Evolutionary conservation across 2,329 filamentous ascomycete genomes (phyloP).

Genomic region (Leptographium flavum): DNA sequence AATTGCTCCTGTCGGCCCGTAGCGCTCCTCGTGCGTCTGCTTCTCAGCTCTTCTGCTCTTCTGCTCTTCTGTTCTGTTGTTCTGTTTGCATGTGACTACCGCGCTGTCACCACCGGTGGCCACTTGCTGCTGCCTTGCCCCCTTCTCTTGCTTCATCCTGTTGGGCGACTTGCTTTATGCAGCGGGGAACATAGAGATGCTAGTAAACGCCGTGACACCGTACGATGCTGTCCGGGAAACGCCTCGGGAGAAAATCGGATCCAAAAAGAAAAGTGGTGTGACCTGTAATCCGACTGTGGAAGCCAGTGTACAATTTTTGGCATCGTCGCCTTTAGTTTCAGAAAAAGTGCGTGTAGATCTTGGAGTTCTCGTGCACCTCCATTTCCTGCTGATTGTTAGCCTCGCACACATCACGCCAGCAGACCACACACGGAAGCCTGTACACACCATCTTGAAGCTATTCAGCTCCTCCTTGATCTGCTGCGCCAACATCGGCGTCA

Average conservation of each 20-base stretch:
- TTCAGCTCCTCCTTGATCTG: constrained; percentile 99
- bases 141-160: constrained; percentile 1
- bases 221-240: constrained; percentile 13
- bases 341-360: constrained; percentile 99
- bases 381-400: constrained; percentile 57
- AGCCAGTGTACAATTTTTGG: neutral
- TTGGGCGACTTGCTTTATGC: neutral
- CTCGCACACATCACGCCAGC: neutral
- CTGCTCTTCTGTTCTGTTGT: constrained; percentile 3
- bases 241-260: constrained; percentile 3
- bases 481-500: constrained; percentile 93
- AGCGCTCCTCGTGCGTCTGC: too few relatives aligned
- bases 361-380: constrained; percentile 98
- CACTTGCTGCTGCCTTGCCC: constrained; percentile 4
- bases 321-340: constrained; percentile 37
- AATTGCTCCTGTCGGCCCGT: constrained; percentile 9
- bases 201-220: constrained; percentile 15
- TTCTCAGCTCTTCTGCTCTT: too few relatives aligned
- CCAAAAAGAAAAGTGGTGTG: neutral
- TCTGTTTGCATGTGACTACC: neutral
- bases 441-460: constrained; percentile 92
- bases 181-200: constrained; percentile 2
- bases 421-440: constrained; percentile 2
- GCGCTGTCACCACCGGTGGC: neutral
- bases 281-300: neutral